These are phyloP conservation scores for Mollisiaceae sp. DNA, from an alignment of 2,329 filamentous ascomycete species.

Conservation along the genomic window DNA sequence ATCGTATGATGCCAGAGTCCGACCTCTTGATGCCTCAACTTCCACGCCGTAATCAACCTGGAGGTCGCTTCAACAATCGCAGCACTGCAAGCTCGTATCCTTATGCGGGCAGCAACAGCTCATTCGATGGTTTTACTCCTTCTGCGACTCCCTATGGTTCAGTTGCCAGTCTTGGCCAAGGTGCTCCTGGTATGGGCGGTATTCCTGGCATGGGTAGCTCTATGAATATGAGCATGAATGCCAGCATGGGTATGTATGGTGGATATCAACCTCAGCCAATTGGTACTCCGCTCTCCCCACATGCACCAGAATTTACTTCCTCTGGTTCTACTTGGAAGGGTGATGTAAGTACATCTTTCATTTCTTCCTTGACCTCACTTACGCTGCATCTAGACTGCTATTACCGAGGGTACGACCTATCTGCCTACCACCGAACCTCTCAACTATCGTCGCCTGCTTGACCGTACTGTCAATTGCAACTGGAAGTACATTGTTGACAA, in stretches of 20 bases:
- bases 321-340: slow-evolving; percentile 45
- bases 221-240: slow-evolving; percentile 35
- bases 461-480: slow-evolving; percentile 96
- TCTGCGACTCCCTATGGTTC: slow-evolving; percentile 38
- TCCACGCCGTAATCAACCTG: slow-evolving; percentile 35
- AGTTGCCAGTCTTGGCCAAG: slow-evolving; percentile 35
- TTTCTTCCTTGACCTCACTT: slow-evolving; percentile 37
- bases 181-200: slow-evolving; percentile 33
- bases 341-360: slow-evolving; percentile 38
- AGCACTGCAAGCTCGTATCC: slow-evolving; percentile 37
- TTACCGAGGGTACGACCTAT: slow-evolving; percentile 73
- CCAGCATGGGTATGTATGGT: slow-evolving; percentile 37
- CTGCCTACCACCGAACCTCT: slow-evolving; percentile 87
- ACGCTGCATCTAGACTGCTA: slow-evolving; percentile 47
- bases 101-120: slow-evolving; percentile 43
- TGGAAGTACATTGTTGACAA: slow-evolving; percentile 99
- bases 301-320: slow-evolving; percentile 75
- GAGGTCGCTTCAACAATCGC: slow-evolving; percentile 39
- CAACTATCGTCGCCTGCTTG: slow-evolving; percentile 93
- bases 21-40: slow-evolving; percentile 39
- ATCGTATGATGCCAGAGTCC: slow-evolving; percentile 39
- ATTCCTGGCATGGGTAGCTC: slow-evolving; percentile 30
- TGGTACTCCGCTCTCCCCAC: slow-evolving; percentile 72
- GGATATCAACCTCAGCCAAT: slow-evolving; percentile 58
- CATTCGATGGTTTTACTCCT: slow-evolving; percentile 42